A percentile compares a stretch with the other conserved stretches of the same genome.
phyloP scores from a whole-genome alignment of 306 rosid genomes.

The Mimosa pudica region DNA sequence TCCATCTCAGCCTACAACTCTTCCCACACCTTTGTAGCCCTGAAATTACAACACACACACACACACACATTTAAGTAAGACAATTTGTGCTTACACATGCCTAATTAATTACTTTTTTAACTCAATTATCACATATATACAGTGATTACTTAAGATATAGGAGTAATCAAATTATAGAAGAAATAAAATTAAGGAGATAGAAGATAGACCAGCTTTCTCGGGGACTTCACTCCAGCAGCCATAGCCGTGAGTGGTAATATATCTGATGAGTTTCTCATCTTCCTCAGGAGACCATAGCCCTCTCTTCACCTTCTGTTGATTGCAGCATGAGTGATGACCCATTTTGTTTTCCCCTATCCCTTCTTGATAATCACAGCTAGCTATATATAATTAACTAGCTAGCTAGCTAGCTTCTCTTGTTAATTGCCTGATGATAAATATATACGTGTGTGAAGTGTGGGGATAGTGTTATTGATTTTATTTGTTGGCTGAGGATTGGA shows the following conservation, averaged over 20 bases:
- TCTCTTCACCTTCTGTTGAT: slow-evolving; percentile 97
- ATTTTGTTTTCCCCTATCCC: slow-evolving; percentile 26
- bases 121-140: neutral
- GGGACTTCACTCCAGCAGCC: slow-evolving; percentile 99
- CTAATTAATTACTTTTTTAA: neutral
- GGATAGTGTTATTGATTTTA: neutral
- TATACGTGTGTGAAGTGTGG: neutral
- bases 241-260: slow-evolving; percentile 91
- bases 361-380: no score
- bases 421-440: neutral
- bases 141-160: no score
- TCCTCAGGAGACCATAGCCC: slow-evolving; percentile 99
- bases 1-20: slow-evolving; percentile 97
- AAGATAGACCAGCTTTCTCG: slow-evolving; percentile 79
- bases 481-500: neutral
- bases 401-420: neutral
- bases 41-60: slow-evolving; percentile 25
- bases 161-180: neutral
- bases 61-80: neutral
- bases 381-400: neutral
- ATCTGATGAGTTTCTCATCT: slow-evolving; percentile 91
- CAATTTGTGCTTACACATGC: neutral
- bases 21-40: slow-evolving; percentile 98
- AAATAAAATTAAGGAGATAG: neutral
- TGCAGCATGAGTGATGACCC: slow-evolving; percentile 99